Evolutionary conservation across 2,329 filamentous ascomycete genomes (phyloP).

Genomic region (Pyrenophora graminea): DNA sequence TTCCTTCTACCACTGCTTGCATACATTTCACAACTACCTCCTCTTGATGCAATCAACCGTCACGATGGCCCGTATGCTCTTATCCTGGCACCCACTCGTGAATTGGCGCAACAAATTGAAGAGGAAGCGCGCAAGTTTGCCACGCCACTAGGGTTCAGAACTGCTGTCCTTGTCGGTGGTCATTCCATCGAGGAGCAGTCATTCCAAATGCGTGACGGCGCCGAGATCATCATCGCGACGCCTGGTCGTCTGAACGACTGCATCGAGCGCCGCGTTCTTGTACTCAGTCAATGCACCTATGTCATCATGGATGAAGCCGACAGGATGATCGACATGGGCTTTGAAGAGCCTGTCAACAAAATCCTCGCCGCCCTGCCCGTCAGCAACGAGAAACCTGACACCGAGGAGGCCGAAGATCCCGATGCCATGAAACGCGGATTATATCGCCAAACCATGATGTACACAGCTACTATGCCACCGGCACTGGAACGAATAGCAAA

Average conservation of each 20-base stretch:
- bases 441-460: constrained; percentile 99
- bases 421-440: constrained; percentile 81
- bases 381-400: constrained; percentile 92
- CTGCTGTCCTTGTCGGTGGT: constrained; percentile 97
- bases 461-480: constrained; percentile 96
- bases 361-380: constrained; percentile 94
- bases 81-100: constrained; percentile 92
- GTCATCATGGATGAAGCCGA: constrained; percentile 99
- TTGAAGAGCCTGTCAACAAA: constrained; percentile 96
- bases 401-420: constrained; percentile 85
- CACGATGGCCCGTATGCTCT: constrained; percentile 98
- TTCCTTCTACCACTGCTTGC: constrained; percentile 91
- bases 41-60: constrained; percentile 81
- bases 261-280: constrained; percentile 88
- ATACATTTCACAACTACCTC: constrained; percentile 89
- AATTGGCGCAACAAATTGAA: constrained; percentile 97
- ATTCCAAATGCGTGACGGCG: constrained; percentile 85
- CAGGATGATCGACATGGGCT: constrained; percentile 97
- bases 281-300: constrained; percentile 96
- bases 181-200: constrained; percentile 94
- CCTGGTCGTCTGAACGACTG: constrained; percentile 96
- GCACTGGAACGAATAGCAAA: constrained; percentile 94
- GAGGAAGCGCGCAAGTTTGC: constrained; percentile 92
- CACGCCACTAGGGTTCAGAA: constrained; percentile 84
- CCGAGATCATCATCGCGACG: constrained; percentile 98